phyloP scores from a whole-genome alignment of 2,329 filamentous ascomycete genomes.

The Penicillium sp. region DNA sequence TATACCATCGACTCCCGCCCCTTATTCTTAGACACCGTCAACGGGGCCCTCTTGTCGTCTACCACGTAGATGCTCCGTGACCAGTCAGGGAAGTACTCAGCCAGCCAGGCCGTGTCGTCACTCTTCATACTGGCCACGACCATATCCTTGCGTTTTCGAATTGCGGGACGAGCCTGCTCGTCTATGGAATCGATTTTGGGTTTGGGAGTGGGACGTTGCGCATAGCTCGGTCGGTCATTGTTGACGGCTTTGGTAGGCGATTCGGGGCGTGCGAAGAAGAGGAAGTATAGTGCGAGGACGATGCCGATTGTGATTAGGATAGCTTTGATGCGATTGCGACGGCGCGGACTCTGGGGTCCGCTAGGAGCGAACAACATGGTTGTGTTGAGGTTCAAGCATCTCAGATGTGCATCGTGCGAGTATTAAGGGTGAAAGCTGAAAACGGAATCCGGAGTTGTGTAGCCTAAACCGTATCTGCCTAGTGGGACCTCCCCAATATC shows the following conservation, averaged over 20 bases:
- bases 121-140: slow-evolving; percentile 42
- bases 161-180: slow-evolving; percentile 18
- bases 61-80: slow-evolving; percentile 57
- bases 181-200: slow-evolving; percentile 7
- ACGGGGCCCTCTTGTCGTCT: slow-evolving; percentile 48
- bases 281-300: slow-evolving; percentile 32
- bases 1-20: slow-evolving; percentile 47
- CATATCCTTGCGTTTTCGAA: slow-evolving; percentile 30
- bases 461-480: not conserved
- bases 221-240: slow-evolving; percentile 19
- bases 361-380: slow-evolving; percentile 36
- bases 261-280: slow-evolving; percentile 31
- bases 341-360: slow-evolving; percentile 35
- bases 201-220: slow-evolving; percentile 19
- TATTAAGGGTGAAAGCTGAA: slow-evolving; percentile 3
- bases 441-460: not conserved
- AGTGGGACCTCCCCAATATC: not conserved
- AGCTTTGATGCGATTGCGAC: slow-evolving; percentile 35
- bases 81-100: slow-evolving; percentile 47
- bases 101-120: slow-evolving; percentile 44
- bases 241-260: slow-evolving; percentile 12
- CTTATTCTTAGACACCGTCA: slow-evolving; percentile 51
- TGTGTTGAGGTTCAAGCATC: slow-evolving; percentile 9
- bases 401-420: slow-evolving; percentile 14
- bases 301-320: slow-evolving; percentile 36